Base-by-base conservation (phyloP, 2,329 filamentous ascomycete species). In the Teratosphaeriaceae sp. region DNA sequence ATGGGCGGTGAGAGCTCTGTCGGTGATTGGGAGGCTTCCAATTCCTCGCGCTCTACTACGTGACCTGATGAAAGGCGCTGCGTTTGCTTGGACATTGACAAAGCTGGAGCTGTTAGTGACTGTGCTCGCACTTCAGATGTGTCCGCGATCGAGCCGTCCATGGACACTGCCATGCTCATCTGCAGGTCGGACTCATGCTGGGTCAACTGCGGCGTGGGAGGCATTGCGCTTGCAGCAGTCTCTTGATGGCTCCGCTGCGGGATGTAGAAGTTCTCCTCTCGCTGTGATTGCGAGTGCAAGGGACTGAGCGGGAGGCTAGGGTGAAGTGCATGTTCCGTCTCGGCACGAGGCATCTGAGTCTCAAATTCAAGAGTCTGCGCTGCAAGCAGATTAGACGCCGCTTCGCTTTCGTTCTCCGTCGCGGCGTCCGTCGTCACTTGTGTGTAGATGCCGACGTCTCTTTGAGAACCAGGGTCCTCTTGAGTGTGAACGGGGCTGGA, bases 191-290 rank as follows among this genome's bases (percentile, higher is more conserved):
- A 39, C 44, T 38, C 41, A 20, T 47, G 9, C 19, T 68, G 65
- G 0, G 65, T 68, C 20, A 63, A 56, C 38, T 64, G 58, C 5
- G 67, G 65, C 6, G 62, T 67, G 18, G 61, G 52, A 7, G 61
- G 62, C 5, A 65, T 35, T 23, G 16, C 42, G 24, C 22, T 40
- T 22, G 7, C 15, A 4, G n/a, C 11, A n/a, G 18, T 37, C 21
- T 42, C 34, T 9, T 19, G 12, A 15, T 29, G n/a, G 19, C 15
- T 13, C n/a, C 23, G 18, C 20, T 30, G 34, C 8, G 21, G 35
- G 13, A 13, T 23, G 13, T 30, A 35, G 9, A 26, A 39, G 1
- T n/a, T 21, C n/a, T 16, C 16, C 15, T 42, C 46, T 6, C 24
- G 39, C 29, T 33, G 39, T 29, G 41, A 29, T 34, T 53, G 47